Evolutionary conservation across 2,329 filamentous ascomycete genomes (phyloP).

Genomic region (Pseudogymnoascus sp.): DNA sequence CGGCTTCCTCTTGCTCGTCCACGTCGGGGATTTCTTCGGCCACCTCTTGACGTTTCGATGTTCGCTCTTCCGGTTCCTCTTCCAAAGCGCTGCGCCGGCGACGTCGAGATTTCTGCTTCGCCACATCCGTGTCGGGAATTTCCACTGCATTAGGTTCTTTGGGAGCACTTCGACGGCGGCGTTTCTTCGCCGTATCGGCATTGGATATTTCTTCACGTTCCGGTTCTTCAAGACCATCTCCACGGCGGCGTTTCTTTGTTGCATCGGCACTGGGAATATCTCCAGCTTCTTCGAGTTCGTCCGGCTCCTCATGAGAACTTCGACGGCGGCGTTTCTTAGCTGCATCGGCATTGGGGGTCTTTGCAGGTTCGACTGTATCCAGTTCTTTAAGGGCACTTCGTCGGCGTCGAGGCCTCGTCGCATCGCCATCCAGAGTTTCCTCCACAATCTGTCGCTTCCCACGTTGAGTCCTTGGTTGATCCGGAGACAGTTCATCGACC

Average conservation of each 20-base stretch:
- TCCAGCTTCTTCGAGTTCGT: neutral
- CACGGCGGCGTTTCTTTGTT: conserved; percentile 1
- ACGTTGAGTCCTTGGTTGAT: neutral
- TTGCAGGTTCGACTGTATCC: neutral
- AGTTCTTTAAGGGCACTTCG: conserved; percentile 20
- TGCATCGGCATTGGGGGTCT: neutral
- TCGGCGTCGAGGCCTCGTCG: no score
- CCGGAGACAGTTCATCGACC: neutral
- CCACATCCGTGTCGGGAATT: neutral
- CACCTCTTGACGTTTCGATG: neutral
- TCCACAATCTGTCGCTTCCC: conserved; percentile 34
- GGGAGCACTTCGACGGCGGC: neutral
- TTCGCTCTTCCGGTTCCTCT: neutral
- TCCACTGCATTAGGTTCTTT: neutral
- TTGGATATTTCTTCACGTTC: neutral
- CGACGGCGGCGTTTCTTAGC: conserved; percentile 8
- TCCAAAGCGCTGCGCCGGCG: neutral
- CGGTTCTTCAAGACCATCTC: neutral
- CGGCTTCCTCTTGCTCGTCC: conserved; percentile 23
- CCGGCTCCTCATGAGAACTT: neutral
- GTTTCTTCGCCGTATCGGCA: neutral
- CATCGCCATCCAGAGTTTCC: conserved; percentile 32
- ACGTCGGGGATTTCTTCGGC: conserved; percentile 33
- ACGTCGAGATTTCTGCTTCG: neutral
- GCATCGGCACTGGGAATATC: neutral